A percentile compares a stretch with the other conserved stretches of the same genome.
These are phyloP conservation scores for Forsythia suspensa DNA, from an alignment of 257 asterid species.

Conservation along the genomic window DNA sequence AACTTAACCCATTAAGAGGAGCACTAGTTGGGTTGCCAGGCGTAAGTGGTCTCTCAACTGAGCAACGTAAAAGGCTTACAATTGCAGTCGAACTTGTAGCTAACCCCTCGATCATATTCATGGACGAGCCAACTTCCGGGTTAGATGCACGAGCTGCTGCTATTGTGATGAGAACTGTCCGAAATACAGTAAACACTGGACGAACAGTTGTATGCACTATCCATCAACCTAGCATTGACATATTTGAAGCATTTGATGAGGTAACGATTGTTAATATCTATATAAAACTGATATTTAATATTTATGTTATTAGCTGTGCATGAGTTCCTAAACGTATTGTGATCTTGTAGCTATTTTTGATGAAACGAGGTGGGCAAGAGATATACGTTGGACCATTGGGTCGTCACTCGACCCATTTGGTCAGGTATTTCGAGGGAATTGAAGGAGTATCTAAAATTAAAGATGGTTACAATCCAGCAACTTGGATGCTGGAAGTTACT, in stretches of 20 bases:
- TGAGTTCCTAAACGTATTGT: background rate
- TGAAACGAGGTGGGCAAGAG: constrained; percentile 67
- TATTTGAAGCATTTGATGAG: constrained; percentile 68
- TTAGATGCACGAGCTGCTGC: constrained; percentile 69
- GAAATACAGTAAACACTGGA: constrained; percentile 63
- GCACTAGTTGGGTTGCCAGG: constrained; percentile 61
- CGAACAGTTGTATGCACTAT: constrained; percentile 67
- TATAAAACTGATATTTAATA: background rate
- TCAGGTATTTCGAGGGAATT: constrained; percentile 48
- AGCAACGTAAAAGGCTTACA: constrained; percentile 59
- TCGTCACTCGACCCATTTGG: constrained; percentile 43
- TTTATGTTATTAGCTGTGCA: background rate
- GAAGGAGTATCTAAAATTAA: constrained; percentile 45
- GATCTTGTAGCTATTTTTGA: constrained; percentile 47
- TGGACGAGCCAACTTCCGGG: constrained; percentile 70
- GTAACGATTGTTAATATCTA: constrained; percentile 15
- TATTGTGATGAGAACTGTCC: constrained; percentile 59
- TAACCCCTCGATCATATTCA: constrained; percentile 56
- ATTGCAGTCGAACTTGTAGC: constrained; percentile 68
- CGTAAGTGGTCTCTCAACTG: constrained; percentile 53
- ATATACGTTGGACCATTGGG: constrained; percentile 57
- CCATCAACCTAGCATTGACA: constrained; percentile 68
- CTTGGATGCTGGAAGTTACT: constrained; percentile 71
- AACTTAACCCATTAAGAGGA: constrained; percentile 41
- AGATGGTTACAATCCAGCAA: constrained; percentile 66